Evolutionary conservation across 805 yeast species (phyloP).

Genomic region (Isabelozyma rhagii): DNA sequence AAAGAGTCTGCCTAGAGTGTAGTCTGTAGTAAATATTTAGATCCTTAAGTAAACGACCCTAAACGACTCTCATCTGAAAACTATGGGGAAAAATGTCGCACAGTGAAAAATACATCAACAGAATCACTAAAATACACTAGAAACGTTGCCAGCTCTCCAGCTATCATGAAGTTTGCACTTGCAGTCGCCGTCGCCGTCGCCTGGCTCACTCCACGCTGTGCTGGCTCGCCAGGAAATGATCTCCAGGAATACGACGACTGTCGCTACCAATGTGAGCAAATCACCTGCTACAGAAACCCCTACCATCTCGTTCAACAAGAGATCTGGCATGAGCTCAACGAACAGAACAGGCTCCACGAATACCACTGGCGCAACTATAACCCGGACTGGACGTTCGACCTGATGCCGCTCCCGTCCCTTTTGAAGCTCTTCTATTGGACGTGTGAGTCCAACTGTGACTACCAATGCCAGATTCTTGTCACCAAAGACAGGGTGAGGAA

Average conservation of each 20-base stretch:
- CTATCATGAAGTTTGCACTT: no score
- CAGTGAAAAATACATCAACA: no score
- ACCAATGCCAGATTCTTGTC: slow-evolving; percentile 80
- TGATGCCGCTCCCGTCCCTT: slow-evolving; percentile 37
- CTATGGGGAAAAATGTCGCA: no score
- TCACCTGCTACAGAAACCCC: slow-evolving; percentile 31
- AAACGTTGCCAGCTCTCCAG: no score
- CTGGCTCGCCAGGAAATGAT: slow-evolving; percentile 57
- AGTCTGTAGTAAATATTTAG: no score
- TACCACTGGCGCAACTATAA: slow-evolving; percentile 22
- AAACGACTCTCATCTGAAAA: no score
- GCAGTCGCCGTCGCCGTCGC: no score
- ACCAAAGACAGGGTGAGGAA: slow-evolving; percentile 50
- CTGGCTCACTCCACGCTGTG: no score
- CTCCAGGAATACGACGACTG: slow-evolving; percentile 57
- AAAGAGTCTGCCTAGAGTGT: no score
- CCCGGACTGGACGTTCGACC: slow-evolving; percentile 32
- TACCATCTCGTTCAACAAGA: slow-evolving; percentile 22
- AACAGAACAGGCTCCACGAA: slow-evolving; percentile 6
- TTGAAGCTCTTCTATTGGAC: slow-evolving; percentile 62
- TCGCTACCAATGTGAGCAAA: slow-evolving; percentile 44
- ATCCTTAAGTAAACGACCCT: no score
- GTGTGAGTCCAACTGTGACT: slow-evolving; percentile 82
- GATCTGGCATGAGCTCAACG: slow-evolving; percentile 12
- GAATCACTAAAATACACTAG: no score